Conservation (phyloP, 2,329 filamentous ascomycete species). For the Xylaria polymorpha region DNA sequence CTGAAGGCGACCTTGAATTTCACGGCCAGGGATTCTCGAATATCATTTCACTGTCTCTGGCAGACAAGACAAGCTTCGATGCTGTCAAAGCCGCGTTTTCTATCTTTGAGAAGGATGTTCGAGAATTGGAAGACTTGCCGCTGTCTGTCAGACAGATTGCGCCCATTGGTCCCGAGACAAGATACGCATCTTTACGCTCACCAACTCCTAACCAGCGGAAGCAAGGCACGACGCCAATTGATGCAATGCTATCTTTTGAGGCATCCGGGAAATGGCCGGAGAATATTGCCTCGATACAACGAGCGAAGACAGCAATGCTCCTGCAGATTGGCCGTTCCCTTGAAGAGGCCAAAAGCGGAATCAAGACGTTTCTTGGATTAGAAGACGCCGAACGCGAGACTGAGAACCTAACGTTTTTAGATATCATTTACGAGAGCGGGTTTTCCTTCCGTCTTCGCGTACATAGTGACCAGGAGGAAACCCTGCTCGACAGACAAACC, state of each 20-base stretch:
- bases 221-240: slow-evolving; percentile 67
- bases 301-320: slow-evolving; percentile 91
- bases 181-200: slow-evolving; percentile 74
- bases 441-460: slow-evolving; percentile 86
- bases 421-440: slow-evolving; percentile 78
- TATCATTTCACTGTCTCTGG: slow-evolving; percentile 59
- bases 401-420: slow-evolving; percentile 84
- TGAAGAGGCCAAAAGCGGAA: slow-evolving; percentile 66
- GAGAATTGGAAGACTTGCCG: slow-evolving; percentile 83
- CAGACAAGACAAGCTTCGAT: slow-evolving; percentile 72
- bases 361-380: slow-evolving; percentile 78
- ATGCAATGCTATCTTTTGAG: slow-evolving; percentile 90
- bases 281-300: slow-evolving; percentile 88
- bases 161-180: slow-evolving; percentile 76
- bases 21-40: slow-evolving; percentile 64
- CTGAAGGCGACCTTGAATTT: slow-evolving; percentile 64
- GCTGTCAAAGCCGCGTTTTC: slow-evolving; percentile 76
- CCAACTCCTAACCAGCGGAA: slow-evolving; percentile 62
- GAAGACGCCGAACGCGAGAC: slow-evolving; percentile 78
- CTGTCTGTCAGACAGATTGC: slow-evolving; percentile 86
- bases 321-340: slow-evolving; percentile 80
- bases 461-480: slow-evolving; percentile 87
- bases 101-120: slow-evolving; percentile 79
- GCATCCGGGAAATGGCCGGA: slow-evolving; percentile 94
- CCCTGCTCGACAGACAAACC: slow-evolving; percentile 80